A percentile compares a stretch with the other conserved stretches of the same genome.
Evolutionary conservation across 805 yeast genomes (phyloP).

Genomic region (Myxozyma sirexii): DNA sequence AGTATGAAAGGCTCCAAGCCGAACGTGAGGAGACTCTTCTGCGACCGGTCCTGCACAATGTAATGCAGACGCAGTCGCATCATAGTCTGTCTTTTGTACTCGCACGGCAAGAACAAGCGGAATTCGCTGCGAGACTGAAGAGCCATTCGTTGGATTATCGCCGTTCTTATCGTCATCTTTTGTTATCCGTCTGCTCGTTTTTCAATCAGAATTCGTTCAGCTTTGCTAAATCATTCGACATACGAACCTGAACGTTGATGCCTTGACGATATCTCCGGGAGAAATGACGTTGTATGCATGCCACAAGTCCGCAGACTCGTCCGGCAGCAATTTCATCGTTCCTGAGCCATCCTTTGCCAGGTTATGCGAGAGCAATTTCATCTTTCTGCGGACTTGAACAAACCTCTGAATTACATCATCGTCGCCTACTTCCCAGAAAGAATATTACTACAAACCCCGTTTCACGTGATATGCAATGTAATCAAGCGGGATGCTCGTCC

Average conservation of each 20-base stretch:
- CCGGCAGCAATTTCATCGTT: constrained; percentile 66
- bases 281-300: constrained; percentile 77
- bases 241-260: constrained; percentile 65
- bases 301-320: constrained; percentile 93
- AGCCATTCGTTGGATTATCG: constrained; percentile 40
- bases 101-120: constrained; percentile 60
- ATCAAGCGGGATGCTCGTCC: not conserved
- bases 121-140: constrained; percentile 52
- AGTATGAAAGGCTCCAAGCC: constrained; percentile 85
- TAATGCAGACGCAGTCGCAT: constrained; percentile 73
- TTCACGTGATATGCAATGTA: not conserved
- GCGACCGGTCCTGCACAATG: constrained; percentile 78
- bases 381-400: constrained; percentile 33
- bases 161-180: constrained; percentile 6
- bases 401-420: not conserved
- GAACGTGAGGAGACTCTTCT: constrained; percentile 70
- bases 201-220: constrained; percentile 13
- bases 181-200: constrained; percentile 21
- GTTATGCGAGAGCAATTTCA: constrained; percentile 59
- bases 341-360: constrained; percentile 67
- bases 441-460: not conserved
- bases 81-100: constrained; percentile 75
- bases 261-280: constrained; percentile 70
- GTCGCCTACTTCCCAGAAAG: not conserved
- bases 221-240: constrained; percentile 41